Percentiles rank a stretch among this genome's conserved stretches.
Evolutionary conservation across 1,284 basidiomycete genomes (phyloP).

Genomic region (Moesziomyces antarcticus): DNA sequence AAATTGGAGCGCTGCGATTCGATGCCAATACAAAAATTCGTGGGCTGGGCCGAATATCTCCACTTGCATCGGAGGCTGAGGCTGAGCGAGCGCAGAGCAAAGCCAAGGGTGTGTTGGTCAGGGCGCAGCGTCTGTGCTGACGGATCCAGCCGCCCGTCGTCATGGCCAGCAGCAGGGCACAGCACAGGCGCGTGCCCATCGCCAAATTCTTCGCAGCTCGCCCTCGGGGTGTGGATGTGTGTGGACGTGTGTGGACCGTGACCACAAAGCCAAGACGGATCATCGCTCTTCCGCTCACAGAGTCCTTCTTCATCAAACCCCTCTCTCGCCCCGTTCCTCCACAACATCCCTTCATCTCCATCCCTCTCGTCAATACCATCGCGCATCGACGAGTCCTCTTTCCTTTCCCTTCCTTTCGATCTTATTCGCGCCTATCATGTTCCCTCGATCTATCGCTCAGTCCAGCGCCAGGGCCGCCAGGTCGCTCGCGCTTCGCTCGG

Average conservation of each 20-base stretch:
- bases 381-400: background rate
- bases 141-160: conserved; percentile 9
- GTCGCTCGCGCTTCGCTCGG: conserved; percentile 37
- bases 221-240: background rate
- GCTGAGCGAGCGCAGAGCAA: background rate
- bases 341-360: background rate
- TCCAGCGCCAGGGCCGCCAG: conserved; percentile 38
- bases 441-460: conserved; percentile 43
- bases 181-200: background rate
- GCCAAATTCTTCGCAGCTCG: conserved; percentile 15
- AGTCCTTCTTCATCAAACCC: too few species aligned
- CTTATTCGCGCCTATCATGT: conserved; percentile 4
- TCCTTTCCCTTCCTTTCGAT: background rate
- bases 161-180: background rate
- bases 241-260: conserved; percentile 21
- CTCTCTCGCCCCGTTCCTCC: background rate
- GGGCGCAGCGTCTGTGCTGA: conserved; percentile 3
- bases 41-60: conserved; percentile 23
- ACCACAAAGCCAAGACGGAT: background rate
- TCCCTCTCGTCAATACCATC: background rate
- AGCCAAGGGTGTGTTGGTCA: background rate
- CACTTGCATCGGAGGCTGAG: conserved; percentile 17
- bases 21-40: conserved; percentile 1
- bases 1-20: conserved; percentile 4
- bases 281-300: background rate